These are phyloP conservation scores for Alisma plantagoaquatica DNA, from an alignment of 106 monocot genomes.

Conservation along the genomic window DNA sequence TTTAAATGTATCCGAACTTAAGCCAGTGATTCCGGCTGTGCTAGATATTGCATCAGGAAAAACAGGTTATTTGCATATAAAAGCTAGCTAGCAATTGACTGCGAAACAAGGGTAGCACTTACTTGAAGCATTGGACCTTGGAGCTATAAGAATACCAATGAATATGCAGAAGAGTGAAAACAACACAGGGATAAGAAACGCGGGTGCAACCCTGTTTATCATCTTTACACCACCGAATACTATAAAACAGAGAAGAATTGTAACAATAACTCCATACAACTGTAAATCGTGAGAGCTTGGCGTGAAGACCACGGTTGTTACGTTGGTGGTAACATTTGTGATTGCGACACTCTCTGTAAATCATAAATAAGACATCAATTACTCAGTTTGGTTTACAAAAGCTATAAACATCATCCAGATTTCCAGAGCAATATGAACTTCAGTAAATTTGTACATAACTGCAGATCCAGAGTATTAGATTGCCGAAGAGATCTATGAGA, in stretches of 20 bases:
- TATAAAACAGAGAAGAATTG: slow-evolving; percentile 87
- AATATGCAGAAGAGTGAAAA: slow-evolving; percentile 96
- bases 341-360: slow-evolving; percentile 69
- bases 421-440: no score
- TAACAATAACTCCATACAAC: slow-evolving; percentile 80
- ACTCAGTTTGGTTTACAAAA: no score
- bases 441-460: no score
- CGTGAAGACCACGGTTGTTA: slow-evolving; percentile 49
- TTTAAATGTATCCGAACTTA: slow-evolving; percentile 57
- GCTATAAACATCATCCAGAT: no score
- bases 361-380: slow-evolving; percentile 8
- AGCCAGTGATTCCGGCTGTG: slow-evolving; percentile 81
- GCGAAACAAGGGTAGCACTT: slow-evolving; percentile 13
- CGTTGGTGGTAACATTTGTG: slow-evolving; percentile 53
- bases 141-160: slow-evolving; percentile 69
- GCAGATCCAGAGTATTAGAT: no score
- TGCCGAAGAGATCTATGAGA: no score
- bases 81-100: neutral
- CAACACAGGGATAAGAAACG: slow-evolving; percentile 78
- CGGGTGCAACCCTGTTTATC: slow-evolving; percentile 91
- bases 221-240: slow-evolving; percentile 99
- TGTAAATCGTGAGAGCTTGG: slow-evolving; percentile 90
- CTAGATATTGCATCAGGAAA: slow-evolving; percentile 8
- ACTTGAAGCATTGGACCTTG: slow-evolving; percentile 73
- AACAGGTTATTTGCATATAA: slow-evolving; percentile 4